These are phyloP conservation scores for Candida sanyiensis DNA, from an alignment of 805 yeast genomes.

Conservation along the genomic window DNA sequence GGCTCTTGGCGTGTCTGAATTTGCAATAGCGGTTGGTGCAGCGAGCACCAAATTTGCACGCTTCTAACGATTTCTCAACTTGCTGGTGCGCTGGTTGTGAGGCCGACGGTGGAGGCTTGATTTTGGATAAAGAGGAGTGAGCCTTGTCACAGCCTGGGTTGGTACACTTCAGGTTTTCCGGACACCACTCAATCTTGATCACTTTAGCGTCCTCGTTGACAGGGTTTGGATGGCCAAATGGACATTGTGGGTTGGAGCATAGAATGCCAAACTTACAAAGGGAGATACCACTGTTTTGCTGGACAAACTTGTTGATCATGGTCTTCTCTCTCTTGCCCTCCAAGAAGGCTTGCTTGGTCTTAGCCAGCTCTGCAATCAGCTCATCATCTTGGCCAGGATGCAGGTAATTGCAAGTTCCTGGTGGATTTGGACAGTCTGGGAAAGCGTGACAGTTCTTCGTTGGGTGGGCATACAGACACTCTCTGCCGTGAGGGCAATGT, in stretches of 20 bases:
- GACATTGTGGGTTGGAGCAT: slow-evolving; percentile 76
- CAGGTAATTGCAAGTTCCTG: slow-evolving; percentile 76
- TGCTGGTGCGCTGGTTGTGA: slow-evolving; percentile 21
- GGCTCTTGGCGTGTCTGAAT: slow-evolving; percentile 75
- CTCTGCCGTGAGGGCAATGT: slow-evolving; percentile 54
- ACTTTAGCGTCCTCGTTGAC: slow-evolving; percentile 72
- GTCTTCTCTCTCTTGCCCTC: slow-evolving; percentile 31
- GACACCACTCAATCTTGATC: slow-evolving; percentile 68
- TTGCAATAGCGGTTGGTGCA: slow-evolving; percentile 79
- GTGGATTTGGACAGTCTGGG: slow-evolving; percentile 73
- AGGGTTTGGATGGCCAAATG: slow-evolving; percentile 90
- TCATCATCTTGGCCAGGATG: slow-evolving; percentile 85
- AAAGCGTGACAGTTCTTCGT: slow-evolving; percentile 65
- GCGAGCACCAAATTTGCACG: slow-evolving; percentile 71
- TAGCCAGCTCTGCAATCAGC: slow-evolving; percentile 61
- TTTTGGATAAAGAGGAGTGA: slow-evolving; percentile 70
- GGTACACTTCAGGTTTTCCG: slow-evolving; percentile 57
- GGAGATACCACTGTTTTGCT: slow-evolving; percentile 43
- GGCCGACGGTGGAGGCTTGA: slow-evolving; percentile 27
- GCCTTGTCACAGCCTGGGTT: slow-evolving; percentile 63
- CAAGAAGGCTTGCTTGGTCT: slow-evolving; percentile 46
- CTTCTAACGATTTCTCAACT: slow-evolving; percentile 57
- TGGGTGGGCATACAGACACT: slow-evolving; percentile 77
- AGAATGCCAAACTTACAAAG: slow-evolving; percentile 71
- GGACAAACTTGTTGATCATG: slow-evolving; percentile 22